Base-by-base conservation (phyloP, 2,329 filamentous ascomycete species). In the Colletotrichum sp. region DNA sequence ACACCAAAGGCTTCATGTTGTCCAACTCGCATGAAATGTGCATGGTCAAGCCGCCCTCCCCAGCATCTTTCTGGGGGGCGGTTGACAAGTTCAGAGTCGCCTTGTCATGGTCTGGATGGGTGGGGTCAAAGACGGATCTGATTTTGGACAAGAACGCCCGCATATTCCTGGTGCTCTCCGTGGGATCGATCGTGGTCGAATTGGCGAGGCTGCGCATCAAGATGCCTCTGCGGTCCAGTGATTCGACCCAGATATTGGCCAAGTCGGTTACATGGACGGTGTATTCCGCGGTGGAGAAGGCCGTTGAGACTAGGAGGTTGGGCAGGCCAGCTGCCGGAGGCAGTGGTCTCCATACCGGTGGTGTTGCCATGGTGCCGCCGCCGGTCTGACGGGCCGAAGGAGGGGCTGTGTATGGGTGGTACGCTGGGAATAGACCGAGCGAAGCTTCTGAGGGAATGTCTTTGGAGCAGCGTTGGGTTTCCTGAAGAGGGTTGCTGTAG, bases 161-260 rank as follows among this genome's bases (percentile, higher is more conserved):
- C 84, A 95, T 91, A 80, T 96, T 94, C 67, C 92, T 90, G 0
- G 88, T 86, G 75, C 93, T 93, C 78, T 94, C 92, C 81, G 90
- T 92, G 2, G 94, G 92, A 81, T 96, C 94, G 76, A 96, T 95
- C 76, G 90, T 92, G 18, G 93, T 94, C 79, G 92, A 89, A 78
- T 93, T 89, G 28, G 89, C 85, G 72, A 91, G 87, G 34, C 92
- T 93, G 75, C 93, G 90, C 75, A 88, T 85, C 71, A 92, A 88
- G 72, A 96, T 93, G 13, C 86, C 88, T n/a, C 86, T 87, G 26
- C 91, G 87, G 72, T 92, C 89, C 26, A 96, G 84, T 10, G 83
- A 87, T 83, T 96, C 94, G 30, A 86, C 85, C 94, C 94, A 97
- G n/a, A 96, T 86, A 78, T 92, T 90, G 81, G 90, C 92, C 75